These are phyloP conservation scores for Aphanomyces astaci DNA, from an alignment of 352 stramenopile genomes.

Conservation along the genomic window DNA sequence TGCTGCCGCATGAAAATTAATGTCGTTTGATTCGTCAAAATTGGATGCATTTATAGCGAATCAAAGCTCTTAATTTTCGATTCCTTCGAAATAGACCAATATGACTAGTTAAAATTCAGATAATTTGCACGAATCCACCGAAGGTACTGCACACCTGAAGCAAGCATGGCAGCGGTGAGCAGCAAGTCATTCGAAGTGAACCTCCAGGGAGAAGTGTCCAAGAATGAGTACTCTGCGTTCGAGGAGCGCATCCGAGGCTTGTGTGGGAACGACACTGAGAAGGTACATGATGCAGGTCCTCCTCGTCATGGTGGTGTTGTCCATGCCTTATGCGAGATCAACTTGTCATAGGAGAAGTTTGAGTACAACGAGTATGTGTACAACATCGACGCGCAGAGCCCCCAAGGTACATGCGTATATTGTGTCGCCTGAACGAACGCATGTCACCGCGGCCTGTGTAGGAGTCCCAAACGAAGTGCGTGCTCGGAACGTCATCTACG, in stretches of 20 bases:
- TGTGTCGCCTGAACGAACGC: not conserved
- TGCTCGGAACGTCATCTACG: constrained; percentile 71
- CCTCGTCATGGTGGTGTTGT: not conserved
- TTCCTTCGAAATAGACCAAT: no score
- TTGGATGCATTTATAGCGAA: not conserved
- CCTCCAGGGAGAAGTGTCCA: constrained; percentile 19
- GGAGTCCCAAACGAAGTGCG: constrained; percentile 73
- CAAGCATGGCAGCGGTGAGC: constrained; percentile 1
- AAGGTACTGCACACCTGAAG: not conserved
- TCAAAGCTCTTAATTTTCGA: not conserved
- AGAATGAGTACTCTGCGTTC: constrained; percentile 71
- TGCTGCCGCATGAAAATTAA: not conserved
- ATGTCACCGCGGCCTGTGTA: no score
- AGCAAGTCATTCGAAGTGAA: constrained; percentile 23
- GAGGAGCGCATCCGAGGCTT: constrained; percentile 67
- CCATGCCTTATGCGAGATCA: not conserved
- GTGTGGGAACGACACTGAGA: constrained; percentile 74
- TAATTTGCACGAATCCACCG: constrained; percentile 13
- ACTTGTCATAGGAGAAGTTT: constrained; percentile 53
- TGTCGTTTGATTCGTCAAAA: not conserved
- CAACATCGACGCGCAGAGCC: constrained; percentile 83
- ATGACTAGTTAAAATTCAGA: not conserved
- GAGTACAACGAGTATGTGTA: constrained; percentile 86
- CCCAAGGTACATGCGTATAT: constrained; percentile 38
- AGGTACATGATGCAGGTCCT: constrained; percentile 30